phyloP scores from a whole-genome alignment of 164 flowering plant species.

The Liquidambar formosana region DNA sequence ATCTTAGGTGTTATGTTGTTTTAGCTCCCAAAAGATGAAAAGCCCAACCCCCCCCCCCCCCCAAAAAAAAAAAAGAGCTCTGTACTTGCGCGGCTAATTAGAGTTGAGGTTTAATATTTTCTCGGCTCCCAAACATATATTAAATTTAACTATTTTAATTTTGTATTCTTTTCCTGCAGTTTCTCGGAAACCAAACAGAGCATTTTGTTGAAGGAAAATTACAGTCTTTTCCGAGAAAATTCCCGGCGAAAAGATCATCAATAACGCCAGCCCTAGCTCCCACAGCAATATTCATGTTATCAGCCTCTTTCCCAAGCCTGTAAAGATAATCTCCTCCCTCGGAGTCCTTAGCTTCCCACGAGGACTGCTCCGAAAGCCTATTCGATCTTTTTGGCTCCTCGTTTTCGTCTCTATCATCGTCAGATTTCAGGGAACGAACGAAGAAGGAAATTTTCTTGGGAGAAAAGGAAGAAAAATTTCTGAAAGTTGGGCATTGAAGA shows the following conservation, averaged over 20 bases:
- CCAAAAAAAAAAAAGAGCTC: too few relatives aligned
- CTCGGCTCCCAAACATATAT: too few relatives aligned
- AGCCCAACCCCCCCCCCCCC: too few relatives aligned
- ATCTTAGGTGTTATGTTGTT: neutral
- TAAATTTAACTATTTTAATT: too few relatives aligned
- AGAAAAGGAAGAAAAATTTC: slow-evolving; percentile 10
- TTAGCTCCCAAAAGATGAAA: too few relatives aligned
- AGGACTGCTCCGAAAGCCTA: slow-evolving; percentile 74
- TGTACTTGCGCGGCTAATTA: too few relatives aligned
- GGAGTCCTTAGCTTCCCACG: slow-evolving; percentile 88
- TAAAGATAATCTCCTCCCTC: slow-evolving; percentile 82
- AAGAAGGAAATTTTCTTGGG: slow-evolving; percentile 10
- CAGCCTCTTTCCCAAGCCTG: slow-evolving; percentile 82
- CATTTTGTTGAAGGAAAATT: slow-evolving; percentile 1
- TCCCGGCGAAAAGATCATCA: slow-evolving; percentile 82
- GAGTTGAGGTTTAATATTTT: too few relatives aligned
- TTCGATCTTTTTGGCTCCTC: slow-evolving; percentile 16
- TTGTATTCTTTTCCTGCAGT: neutral
- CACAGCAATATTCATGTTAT: slow-evolving; percentile 81
- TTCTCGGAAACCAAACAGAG: neutral
- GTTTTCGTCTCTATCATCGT: neutral
- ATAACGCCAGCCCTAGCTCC: slow-evolving; percentile 85
- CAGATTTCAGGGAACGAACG: slow-evolving; percentile 10
- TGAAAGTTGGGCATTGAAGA: neutral
- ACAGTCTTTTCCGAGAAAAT: slow-evolving; percentile 90